These are phyloP conservation scores for Sporobolomyces phaffii DNA, from an alignment of 768 basidiomycete species.

Conservation along the genomic window DNA sequence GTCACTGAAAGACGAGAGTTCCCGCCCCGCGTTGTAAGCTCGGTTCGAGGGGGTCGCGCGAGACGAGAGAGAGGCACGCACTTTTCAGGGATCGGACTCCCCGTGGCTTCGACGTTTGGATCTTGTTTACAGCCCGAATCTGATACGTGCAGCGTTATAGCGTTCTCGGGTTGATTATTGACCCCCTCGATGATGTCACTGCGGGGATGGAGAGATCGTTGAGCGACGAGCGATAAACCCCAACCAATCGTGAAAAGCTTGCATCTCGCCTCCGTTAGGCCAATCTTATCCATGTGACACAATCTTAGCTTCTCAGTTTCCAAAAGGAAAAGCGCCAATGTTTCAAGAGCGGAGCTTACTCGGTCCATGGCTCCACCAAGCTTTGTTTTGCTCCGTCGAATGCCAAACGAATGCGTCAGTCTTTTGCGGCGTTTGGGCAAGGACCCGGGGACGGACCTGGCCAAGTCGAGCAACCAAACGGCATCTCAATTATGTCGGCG, in stretches of 20 bases:
- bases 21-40: no score
- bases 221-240: no score
- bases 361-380: constrained; percentile 13
- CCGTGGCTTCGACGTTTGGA: not conserved
- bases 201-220: not conserved
- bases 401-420: no score
- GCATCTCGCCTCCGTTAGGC: constrained; percentile 26
- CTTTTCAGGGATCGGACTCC: constrained; percentile 9
- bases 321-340: no score
- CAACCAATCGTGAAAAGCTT: not conserved
- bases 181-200: constrained; percentile 31
- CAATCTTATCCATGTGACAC: no score
- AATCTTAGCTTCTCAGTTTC: no score
- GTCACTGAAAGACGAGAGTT: not conserved
- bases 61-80: not conserved
- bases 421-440: no score
- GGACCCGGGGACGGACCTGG: not conserved
- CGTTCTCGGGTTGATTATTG: constrained; percentile 19
- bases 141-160: constrained; percentile 12
- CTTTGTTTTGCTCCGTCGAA: no score
- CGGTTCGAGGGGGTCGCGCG: not conserved
- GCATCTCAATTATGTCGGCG: constrained; percentile 22
- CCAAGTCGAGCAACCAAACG: constrained; percentile 21
- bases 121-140: constrained; percentile 25
- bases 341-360: no score